Percentiles rank a stretch among this genome's conserved stretches.
Conservation (phyloP, 345 rosid species). For the Adansonia digitata region DNA sequence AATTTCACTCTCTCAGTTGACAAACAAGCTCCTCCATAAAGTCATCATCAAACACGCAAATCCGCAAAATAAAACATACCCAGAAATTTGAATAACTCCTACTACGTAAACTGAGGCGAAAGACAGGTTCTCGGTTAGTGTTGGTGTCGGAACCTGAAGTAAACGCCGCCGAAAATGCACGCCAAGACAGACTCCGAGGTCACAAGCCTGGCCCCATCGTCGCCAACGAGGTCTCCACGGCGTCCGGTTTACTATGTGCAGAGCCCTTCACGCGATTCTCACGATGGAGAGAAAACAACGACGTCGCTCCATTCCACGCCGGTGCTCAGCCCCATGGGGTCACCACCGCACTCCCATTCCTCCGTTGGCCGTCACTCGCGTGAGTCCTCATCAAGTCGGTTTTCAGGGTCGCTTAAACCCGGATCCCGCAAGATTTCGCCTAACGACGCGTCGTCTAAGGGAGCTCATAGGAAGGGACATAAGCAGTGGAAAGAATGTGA, state of each 20-base stretch:
- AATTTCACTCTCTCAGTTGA: background rate
- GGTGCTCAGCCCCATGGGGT: constrained; percentile 75
- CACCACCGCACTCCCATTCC: constrained; percentile 93
- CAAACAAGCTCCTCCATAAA: background rate
- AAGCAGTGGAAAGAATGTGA: constrained; percentile 72
- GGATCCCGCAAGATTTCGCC: constrained; percentile 88
- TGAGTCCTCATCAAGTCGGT: constrained; percentile 77
- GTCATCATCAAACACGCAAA: background rate
- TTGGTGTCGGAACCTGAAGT: background rate
- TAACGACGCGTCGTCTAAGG: constrained; percentile 45
- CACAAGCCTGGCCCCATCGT: constrained; percentile 82
- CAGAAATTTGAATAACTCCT: background rate
- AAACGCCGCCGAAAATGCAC: constrained; percentile 46
- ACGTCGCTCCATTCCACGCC: constrained; percentile 95
- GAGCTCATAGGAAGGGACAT: constrained; percentile 46
- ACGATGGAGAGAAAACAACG: constrained; percentile 94
- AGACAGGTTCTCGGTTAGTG: background rate
- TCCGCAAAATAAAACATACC: background rate
- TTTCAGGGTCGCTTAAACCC: constrained; percentile 90
- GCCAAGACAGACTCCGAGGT: constrained; percentile 96
- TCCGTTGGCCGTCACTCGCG: constrained; percentile 92
- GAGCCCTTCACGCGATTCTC: constrained; percentile 92
- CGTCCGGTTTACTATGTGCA: constrained; percentile 91
- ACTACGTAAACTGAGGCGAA: background rate
- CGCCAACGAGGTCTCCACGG: constrained; percentile 86